phyloP scores from a whole-genome alignment of 768 basidiomycete species.

The Harrya chromipes region DNA sequence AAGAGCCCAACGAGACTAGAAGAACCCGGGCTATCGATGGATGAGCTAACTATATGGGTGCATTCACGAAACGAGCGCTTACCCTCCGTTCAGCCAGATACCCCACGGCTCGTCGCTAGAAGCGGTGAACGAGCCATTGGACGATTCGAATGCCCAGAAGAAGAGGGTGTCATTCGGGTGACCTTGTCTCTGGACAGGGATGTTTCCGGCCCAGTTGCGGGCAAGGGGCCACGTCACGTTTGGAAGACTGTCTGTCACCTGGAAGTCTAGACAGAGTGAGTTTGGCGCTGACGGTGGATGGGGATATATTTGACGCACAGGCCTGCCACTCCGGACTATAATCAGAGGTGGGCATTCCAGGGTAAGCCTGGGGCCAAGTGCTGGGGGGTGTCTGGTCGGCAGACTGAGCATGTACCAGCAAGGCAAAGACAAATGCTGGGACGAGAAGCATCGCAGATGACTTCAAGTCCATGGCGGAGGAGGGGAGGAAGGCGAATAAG shows the following conservation, averaged over 20 bases:
- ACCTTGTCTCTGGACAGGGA: conserved; percentile 53
- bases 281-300: not conserved
- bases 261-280: conserved; percentile 46
- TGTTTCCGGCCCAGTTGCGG: conserved; percentile 62
- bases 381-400: conserved; percentile 21
- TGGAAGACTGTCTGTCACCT: conserved; percentile 53
- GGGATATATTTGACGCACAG: conserved; percentile 40
- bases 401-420: conserved; percentile 23
- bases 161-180: conserved; percentile 67
- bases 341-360: conserved; percentile 42
- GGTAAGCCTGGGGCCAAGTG: conserved; percentile 41
- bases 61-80: conserved; percentile 12
- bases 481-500: conserved; percentile 2
- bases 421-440: not conserved
- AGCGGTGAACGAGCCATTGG: conserved; percentile 52
- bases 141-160: conserved; percentile 62
- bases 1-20: conserved; percentile 65
- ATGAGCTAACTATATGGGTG: not conserved
- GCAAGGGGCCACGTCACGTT: conserved; percentile 55
- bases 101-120: conserved; percentile 56
- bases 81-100: conserved; percentile 77
- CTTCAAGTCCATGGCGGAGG: conserved; percentile 18
- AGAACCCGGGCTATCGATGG: conserved; percentile 52
- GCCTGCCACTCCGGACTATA: conserved; percentile 60
- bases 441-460: conserved; percentile 8